Evolutionary conservation across 352 stramenopile genomes (phyloP), one percentile per base, ranked within the genome.

Genomic region (Phytophthora sojae): DNA sequence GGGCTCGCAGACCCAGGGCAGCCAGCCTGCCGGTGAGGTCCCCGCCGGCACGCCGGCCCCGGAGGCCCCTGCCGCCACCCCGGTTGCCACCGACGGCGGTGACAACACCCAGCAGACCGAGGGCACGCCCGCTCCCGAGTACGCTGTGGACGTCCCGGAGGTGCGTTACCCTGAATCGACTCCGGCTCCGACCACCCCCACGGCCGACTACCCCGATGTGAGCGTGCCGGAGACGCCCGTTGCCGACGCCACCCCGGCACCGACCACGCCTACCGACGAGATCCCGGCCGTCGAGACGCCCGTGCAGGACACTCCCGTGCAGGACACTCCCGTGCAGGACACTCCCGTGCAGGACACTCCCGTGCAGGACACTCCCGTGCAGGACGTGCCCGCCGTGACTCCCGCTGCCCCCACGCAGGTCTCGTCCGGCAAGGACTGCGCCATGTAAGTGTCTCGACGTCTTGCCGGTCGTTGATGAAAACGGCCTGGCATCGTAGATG

Each of bases 381-480:
- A 52, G 17, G 64, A 71, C 5, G 47, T 50, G 9, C 64, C 64
- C 1, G 35, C 64, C 23, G 69, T 64, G 57, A 76, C 63, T 0
- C 69, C 69, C 11, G 63, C 51, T 26, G 19, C 61, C 39, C 44
- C 37, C 12, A 71, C 32, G 21, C 67, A 62, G 45, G 52, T 61
- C 9, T 29, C 61, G 57, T 68, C 57, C 44, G 64, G 58, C 45
- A 76, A 73, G 69, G 69, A 73, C 58, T 76, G 69, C 37, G 69
- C 63, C 0, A 76, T 76, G 58, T 76, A 76, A 76, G 47, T 59
- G 42, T 6, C 37, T 52, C 9, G 14, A 42, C 35, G 52, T 58
- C 52, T 50, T 45, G 30, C 15, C 30, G 9, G 29, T 73, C 45
- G 49, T 67, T 71, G 52, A 56, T 68, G 65, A 65, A 70, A 53